phyloP scores from a whole-genome alignment of 2,329 filamentous ascomycete species.

The Verticillium isaacii region DNA sequence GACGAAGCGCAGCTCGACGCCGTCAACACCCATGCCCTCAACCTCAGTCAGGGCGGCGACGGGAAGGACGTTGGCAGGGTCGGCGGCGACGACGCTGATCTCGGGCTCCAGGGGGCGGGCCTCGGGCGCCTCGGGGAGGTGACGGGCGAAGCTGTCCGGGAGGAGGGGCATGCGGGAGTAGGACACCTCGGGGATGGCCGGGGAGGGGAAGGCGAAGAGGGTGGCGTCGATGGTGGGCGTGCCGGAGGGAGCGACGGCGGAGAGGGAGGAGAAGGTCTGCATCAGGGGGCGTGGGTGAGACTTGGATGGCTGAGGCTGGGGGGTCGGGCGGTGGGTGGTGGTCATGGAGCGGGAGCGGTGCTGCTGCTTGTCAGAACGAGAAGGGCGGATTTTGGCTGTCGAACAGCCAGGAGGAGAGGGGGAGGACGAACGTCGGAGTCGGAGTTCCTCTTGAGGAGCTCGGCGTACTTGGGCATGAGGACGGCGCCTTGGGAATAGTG shows the following conservation, averaged over 20 bases:
- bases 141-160: conserved; percentile 51
- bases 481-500: conserved; percentile 28
- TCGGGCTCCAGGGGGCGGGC: conserved; percentile 34
- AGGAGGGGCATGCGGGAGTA: conserved; percentile 54
- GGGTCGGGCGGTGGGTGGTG: conserved; percentile 43
- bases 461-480: conserved; percentile 43
- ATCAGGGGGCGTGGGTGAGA: conserved; percentile 45
- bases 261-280: conserved; percentile 55
- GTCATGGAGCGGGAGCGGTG: conserved; percentile 35
- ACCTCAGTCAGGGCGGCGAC: conserved; percentile 50
- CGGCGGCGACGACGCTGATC: conserved; percentile 51
- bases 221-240: conserved; percentile 43
- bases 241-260: conserved; percentile 23
- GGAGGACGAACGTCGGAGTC: conserved; percentile 34
- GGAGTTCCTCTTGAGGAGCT: conserved; percentile 31
- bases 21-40: conserved; percentile 53
- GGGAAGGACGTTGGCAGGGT: conserved; percentile 48
- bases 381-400: background rate
- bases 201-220: conserved; percentile 42
- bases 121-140: conserved; percentile 36
- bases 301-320: conserved; percentile 30
- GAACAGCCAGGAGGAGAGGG: background rate
- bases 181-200: conserved; percentile 24
- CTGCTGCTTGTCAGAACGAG: conserved; percentile 7
- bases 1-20: conserved; percentile 49